These are phyloP conservation scores for Leucocoprinus sp. DNA, from an alignment of 768 basidiomycete genomes.

Conservation along the genomic window DNA sequence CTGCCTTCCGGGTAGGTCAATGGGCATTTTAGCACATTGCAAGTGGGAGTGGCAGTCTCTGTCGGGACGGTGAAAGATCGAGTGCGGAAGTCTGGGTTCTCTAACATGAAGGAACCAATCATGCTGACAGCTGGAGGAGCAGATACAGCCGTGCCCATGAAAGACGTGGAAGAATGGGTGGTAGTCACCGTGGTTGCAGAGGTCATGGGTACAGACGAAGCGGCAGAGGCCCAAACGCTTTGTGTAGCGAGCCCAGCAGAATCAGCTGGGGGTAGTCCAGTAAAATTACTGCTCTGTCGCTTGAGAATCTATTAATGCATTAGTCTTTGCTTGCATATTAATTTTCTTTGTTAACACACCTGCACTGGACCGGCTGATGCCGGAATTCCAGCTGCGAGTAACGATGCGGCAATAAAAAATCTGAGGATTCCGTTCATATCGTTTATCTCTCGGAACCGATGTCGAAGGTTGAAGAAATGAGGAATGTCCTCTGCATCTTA, in stretches of 20 bases:
- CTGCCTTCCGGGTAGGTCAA: neutral
- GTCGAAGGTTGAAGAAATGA: neutral
- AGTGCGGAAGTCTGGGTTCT: neutral
- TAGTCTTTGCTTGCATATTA: too few relatives aligned
- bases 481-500: too few relatives aligned
- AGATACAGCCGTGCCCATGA: neutral
- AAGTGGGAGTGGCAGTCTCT: neutral
- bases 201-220: too few relatives aligned
- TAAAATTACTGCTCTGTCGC: too few relatives aligned
- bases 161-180: neutral
- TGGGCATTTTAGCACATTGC: neutral
- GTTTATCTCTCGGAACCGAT: neutral
- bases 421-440: slow-evolving; percentile 5
- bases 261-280: too few relatives aligned
- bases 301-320: too few relatives aligned
- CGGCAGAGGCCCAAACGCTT: too few relatives aligned
- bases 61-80: neutral
- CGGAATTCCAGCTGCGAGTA: neutral
- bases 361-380: too few relatives aligned
- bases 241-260: too few relatives aligned
- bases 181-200: too few relatives aligned
- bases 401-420: neutral
- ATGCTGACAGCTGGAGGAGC: neutral
- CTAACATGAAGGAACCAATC: neutral
- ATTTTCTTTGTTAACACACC: too few relatives aligned